Percentiles rank a stretch among this genome's conserved stretches.
Conservation (phyloP, 352 stramenopile genomes). For the Ophiocytium majus region DNA sequence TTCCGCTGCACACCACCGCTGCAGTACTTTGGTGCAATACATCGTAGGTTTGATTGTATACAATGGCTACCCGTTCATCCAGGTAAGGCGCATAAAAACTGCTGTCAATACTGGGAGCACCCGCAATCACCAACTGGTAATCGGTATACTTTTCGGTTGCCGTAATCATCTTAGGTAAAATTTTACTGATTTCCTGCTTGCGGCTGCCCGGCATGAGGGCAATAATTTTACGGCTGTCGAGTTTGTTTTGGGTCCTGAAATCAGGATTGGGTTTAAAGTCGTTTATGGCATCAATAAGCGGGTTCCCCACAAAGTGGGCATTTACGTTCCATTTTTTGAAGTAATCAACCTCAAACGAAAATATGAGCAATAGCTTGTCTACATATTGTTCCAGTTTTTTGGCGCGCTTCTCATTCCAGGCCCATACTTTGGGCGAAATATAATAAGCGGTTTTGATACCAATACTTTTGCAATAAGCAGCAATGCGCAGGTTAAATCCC, state of each 20-base stretch:
- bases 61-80: conserved; percentile 18
- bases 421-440: conserved; percentile 19
- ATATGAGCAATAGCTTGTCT: conserved; percentile 21
- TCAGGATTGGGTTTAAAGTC: conserved; percentile 20
- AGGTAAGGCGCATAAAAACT: conserved; percentile 20
- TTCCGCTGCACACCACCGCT: conserved; percentile 16
- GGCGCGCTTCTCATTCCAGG: conserved; percentile 16
- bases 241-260: conserved; percentile 20
- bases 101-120: conserved; percentile 18
- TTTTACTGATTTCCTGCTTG: conserved; percentile 21
- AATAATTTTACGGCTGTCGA: conserved; percentile 21
- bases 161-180: conserved; percentile 22
- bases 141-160: conserved; percentile 19
- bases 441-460: conserved; percentile 21
- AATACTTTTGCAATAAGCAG: conserved; percentile 22
- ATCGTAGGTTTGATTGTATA: conserved; percentile 22
- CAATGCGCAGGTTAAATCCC: conserved; percentile 19
- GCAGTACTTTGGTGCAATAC: conserved; percentile 19
- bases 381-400: conserved; percentile 22
- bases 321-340: conserved; percentile 22
- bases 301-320: conserved; percentile 17
- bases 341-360: conserved; percentile 21
- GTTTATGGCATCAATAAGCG: conserved; percentile 20
- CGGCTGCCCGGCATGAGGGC: conserved; percentile 13
- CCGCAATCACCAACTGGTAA: conserved; percentile 19